Evolutionary conservation across 345 rosid genomes (phyloP), one percentile per base, ranked within the genome.

Genomic region (Eutrema yunnanense): DNA sequence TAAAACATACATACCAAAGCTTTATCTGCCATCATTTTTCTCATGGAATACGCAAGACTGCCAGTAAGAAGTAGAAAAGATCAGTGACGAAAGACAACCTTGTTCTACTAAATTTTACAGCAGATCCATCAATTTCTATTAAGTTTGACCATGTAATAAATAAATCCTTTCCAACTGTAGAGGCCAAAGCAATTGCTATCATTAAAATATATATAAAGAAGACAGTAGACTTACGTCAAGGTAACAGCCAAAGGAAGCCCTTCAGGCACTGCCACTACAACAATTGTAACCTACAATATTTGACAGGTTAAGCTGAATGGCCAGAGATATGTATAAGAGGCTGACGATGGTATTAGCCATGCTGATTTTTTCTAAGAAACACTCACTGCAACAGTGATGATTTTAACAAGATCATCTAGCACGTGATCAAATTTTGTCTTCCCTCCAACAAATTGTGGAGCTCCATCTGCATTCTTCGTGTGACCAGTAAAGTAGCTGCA

Each of bases 181-280:
- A 75, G 33, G 53, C 48, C 12, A 68, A 56, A 40, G 44, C 40
- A 73, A 67, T 2, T 67, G 41, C 60, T 36, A 41, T 38, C 33
- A 36, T 40, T 26, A 29, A 62, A 55, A 55, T 58, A 65, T 52
- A 16, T 54, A 41, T 19, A 62, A 40, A 67, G n/a, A 61, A 36
- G 50, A 64, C 32, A 71, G 77, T 32, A 68, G 33, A 81, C 92
- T 82, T 85, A 95, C 99, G 97, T 95, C 75, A 92, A 75, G 58
- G 98, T 95, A 64, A 92, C 99, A 81, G 99, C 99, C 77, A 95
- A 78, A 19, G 99, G 99, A 75, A 95, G 99, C 62, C 99, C 98
- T 78, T 95, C 98, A 63, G 99, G 99, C 62, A 95, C 99, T 33
- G 99, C 98, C 79, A 95, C 99, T 56, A 92, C 97, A 47, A 92